phyloP scores from a whole-genome alignment of 2,329 filamentous ascomycete genomes.

The Emmonsia crescens region DNA sequence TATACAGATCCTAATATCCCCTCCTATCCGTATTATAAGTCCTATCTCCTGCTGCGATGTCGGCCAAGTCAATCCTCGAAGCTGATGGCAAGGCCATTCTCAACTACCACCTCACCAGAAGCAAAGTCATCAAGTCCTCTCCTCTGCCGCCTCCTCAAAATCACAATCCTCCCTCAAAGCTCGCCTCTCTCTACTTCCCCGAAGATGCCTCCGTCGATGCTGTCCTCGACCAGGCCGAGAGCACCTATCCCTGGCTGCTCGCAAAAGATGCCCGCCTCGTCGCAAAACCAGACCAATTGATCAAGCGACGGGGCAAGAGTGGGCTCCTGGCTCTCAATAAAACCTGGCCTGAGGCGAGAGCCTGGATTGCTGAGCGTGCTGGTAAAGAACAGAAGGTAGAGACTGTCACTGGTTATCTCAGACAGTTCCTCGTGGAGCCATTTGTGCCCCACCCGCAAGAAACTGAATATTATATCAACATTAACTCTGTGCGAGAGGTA shows the following conservation, averaged over 20 bases:
- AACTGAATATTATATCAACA: constrained; percentile 99
- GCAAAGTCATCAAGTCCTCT: constrained; percentile 94
- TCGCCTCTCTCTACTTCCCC: constrained; percentile 86
- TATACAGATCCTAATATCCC: constrained; percentile 8
- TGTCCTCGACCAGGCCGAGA: constrained; percentile 89
- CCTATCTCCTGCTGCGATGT: constrained; percentile 53
- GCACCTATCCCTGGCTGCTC: constrained; percentile 93
- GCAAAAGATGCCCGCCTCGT: constrained; percentile 79
- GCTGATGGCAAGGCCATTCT: constrained; percentile 99
- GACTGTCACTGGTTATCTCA: constrained; percentile 74
- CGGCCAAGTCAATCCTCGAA: constrained; percentile 94
- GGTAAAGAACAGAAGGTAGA: constrained; percentile 90
- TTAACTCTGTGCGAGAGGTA: constrained; percentile 99
- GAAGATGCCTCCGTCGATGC: constrained; percentile 73
- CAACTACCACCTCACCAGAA: constrained; percentile 99
- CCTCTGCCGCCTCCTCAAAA: constrained; percentile 72
- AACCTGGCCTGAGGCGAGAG: constrained; percentile 85
- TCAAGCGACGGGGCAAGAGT: constrained; percentile 99
- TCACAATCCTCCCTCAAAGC: constrained; percentile 86
- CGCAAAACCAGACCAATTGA: constrained; percentile 98
- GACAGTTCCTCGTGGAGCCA: constrained; percentile 95
- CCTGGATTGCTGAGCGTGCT: constrained; percentile 86
- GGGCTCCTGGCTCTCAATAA: constrained; percentile 94
- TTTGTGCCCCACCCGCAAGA: constrained; percentile 92
- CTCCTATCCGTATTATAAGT: neutral